Evolutionary conservation across 2,329 filamentous ascomycete genomes (phyloP).

Genomic region (Blastomyces gilchristii): DNA sequence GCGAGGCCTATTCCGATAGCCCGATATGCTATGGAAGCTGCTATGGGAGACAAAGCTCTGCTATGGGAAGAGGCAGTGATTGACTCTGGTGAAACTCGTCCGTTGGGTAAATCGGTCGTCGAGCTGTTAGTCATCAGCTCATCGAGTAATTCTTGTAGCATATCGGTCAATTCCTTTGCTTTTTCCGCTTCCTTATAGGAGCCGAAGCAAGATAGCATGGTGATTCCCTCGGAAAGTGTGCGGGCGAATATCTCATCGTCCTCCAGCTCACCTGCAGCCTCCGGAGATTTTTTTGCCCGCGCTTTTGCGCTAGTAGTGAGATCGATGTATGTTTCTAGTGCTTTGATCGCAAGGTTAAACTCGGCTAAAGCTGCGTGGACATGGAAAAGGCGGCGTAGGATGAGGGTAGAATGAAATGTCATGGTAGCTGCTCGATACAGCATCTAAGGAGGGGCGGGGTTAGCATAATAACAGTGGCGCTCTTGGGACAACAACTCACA

Average conservation of each 20-base stretch:
- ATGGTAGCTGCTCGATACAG: conserved; percentile 85
- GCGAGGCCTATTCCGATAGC: conserved; percentile 78
- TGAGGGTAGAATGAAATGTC: conserved; percentile 87
- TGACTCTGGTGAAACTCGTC: conserved; percentile 10
- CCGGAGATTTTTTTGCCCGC: conserved; percentile 59
- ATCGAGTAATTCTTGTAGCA: conserved; percentile 40
- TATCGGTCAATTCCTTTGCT: conserved; percentile 57
- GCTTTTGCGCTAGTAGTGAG: conserved; percentile 79
- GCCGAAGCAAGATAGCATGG: conserved; percentile 73
- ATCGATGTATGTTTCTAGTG: conserved; percentile 84
- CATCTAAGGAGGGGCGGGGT: conserved; percentile 41
- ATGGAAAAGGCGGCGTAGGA: conserved; percentile 75
- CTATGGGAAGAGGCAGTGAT: conserved; percentile 11
- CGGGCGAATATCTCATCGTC: conserved; percentile 65
- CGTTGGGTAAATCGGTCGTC: conserved; percentile 14
- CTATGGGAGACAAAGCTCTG: conserved; percentile 44
- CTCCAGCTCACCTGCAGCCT: conserved; percentile 62
- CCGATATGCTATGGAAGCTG: conserved; percentile 64
- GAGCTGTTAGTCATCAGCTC: conserved; percentile 18
- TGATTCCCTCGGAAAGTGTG: conserved; percentile 70
- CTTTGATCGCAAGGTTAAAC: conserved; percentile 82
- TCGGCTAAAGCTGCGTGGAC: conserved; percentile 82
- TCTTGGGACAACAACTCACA: conserved; percentile 27
- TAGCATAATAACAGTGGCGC: neutral
- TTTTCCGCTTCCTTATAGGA: conserved; percentile 65